phyloP scores from a whole-genome alignment of 2,329 filamentous ascomycete species.

The Aureobasidium pullulans region DNA sequence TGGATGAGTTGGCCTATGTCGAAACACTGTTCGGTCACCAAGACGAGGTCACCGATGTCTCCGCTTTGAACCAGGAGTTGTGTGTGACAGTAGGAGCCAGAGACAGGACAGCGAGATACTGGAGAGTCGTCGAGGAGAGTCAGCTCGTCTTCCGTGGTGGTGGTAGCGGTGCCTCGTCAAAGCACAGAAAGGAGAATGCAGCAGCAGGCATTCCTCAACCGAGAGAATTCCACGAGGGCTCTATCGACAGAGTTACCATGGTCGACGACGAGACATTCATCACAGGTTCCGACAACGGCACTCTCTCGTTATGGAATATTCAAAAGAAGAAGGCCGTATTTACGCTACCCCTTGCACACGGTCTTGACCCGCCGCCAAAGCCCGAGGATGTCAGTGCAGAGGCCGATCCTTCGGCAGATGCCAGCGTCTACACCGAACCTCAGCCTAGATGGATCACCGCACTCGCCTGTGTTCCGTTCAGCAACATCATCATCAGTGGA shows the following conservation, averaged over 20 bases:
- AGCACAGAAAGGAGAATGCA: slow-evolving; percentile 37
- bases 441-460: slow-evolving; percentile 83
- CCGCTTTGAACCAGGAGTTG: slow-evolving; percentile 74
- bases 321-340: slow-evolving; percentile 92
- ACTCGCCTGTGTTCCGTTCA: slow-evolving; percentile 76
- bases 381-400: slow-evolving; percentile 70
- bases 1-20: slow-evolving; percentile 86
- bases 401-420: slow-evolving; percentile 45
- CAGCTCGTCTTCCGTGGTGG: slow-evolving; percentile 93
- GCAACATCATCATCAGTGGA: slow-evolving; percentile 80
- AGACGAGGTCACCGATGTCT: slow-evolving; percentile 78
- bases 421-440: slow-evolving; percentile 40
- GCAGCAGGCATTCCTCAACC: slow-evolving; percentile 31
- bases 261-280: slow-evolving; percentile 84
- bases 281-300: slow-evolving; percentile 87
- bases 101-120: slow-evolving; percentile 84
- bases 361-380: slow-evolving; percentile 64
- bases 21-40: slow-evolving; percentile 97
- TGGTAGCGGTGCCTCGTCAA: slow-evolving; percentile 39
- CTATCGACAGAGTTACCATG: slow-evolving; percentile 85
- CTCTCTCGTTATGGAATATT: slow-evolving; percentile 77
- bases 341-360: slow-evolving; percentile 74
- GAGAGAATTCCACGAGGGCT: slow-evolving; percentile 61
- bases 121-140: slow-evolving; percentile 94
- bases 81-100: slow-evolving; percentile 86